phyloP scores from a whole-genome alignment of 345 rosid species.

The Fremontodendron californicum region DNA sequence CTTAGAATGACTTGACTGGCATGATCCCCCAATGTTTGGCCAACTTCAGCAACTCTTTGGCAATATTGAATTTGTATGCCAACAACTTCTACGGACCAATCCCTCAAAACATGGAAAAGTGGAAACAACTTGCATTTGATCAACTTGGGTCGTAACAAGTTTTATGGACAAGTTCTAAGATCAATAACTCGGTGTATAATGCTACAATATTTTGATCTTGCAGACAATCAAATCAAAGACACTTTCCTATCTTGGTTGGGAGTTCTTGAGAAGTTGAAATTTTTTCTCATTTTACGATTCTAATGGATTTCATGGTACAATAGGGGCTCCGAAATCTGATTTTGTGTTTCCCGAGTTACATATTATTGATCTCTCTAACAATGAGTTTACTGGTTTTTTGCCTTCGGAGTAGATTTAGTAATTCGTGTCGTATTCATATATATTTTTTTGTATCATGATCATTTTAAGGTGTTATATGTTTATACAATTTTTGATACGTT shows the following conservation, averaged over 20 bases:
- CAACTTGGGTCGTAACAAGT: slow-evolving; percentile 12
- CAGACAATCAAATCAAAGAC: background rate
- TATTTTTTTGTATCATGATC: too few species aligned
- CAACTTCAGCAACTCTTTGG: slow-evolving; percentile 4
- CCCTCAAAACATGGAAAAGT: background rate
- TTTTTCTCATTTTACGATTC: slow-evolving; percentile 11
- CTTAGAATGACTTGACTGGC: slow-evolving; percentile 13
- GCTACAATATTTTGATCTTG: background rate
- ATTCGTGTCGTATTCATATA: too few species aligned
- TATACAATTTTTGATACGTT: too few species aligned
- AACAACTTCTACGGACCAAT: slow-evolving; percentile 18
- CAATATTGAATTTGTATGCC: slow-evolving; percentile 6
- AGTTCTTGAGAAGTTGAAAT: background rate
- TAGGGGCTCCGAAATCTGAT: background rate
- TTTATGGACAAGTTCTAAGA: slow-evolving; percentile 6
- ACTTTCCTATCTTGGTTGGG: slow-evolving; percentile 14
- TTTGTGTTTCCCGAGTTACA: background rate
- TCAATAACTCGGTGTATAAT: background rate
- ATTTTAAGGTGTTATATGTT: too few species aligned
- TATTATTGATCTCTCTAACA: slow-evolving; percentile 2
- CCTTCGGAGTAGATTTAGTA: background rate
- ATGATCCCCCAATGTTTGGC: slow-evolving; percentile 21
- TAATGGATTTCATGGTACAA: slow-evolving; percentile 12
- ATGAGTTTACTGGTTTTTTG: background rate
- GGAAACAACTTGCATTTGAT: background rate